Conservation (phyloP, 1,284 basidiomycete genomes). For the Microbotryum intermedium region DNA sequence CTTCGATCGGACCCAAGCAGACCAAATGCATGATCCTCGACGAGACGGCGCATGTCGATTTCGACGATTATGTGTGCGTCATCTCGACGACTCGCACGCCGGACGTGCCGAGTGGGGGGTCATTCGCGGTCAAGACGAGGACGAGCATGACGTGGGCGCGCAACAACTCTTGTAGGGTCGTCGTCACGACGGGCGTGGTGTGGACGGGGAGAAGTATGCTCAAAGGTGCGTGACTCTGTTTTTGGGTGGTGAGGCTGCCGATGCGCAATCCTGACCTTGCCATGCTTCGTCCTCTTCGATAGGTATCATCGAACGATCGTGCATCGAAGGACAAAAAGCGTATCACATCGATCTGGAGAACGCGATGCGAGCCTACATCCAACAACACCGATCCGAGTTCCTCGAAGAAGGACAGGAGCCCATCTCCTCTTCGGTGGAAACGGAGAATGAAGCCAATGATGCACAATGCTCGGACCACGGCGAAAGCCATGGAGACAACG, state of each 20-base stretch:
- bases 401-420: conserved; percentile 63
- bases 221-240: conserved; percentile 55
- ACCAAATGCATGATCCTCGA: conserved; percentile 90
- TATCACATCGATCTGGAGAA: conserved; percentile 79
- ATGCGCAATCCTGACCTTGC: background rate
- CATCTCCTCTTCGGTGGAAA: conserved; percentile 1
- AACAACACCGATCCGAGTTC: conserved; percentile 80
- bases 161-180: conserved; percentile 60
- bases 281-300: background rate
- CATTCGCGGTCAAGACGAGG: conserved; percentile 85
- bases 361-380: conserved; percentile 78
- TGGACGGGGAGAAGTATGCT: conserved; percentile 96
- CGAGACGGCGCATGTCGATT: conserved; percentile 70
- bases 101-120: conserved; percentile 85
- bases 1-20: conserved; percentile 81
- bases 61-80: conserved; percentile 72
- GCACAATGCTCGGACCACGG: background rate
- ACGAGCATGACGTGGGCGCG: conserved; percentile 94
- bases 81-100: conserved; percentile 87
- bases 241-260: background rate
- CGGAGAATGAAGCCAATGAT: conserved; percentile 1
- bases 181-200: conserved; percentile 86
- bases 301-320: conserved; percentile 89
- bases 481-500: background rate
- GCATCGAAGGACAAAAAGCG: conserved; percentile 85